phyloP scores from a whole-genome alignment of 2,329 filamentous ascomycete genomes.

The Microdochium paspali region DNA sequence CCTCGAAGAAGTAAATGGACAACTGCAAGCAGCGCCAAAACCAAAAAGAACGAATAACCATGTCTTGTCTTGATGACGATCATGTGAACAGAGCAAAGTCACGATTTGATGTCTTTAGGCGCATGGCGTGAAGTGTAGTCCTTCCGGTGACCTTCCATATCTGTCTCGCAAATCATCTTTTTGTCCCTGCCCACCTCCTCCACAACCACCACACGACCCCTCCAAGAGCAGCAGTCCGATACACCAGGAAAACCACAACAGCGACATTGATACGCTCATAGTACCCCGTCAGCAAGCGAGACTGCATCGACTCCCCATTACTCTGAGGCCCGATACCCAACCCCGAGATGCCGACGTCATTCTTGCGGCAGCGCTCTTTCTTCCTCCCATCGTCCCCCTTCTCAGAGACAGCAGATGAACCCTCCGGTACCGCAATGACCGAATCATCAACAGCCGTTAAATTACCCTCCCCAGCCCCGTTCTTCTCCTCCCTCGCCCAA shows the following conservation, averaged over 20 bases:
- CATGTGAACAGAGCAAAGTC: no score
- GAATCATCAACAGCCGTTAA: neutral
- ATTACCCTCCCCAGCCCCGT: neutral
- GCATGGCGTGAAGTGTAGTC: no score
- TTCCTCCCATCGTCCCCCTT: neutral
- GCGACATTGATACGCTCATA: neutral
- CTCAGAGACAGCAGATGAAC: neutral
- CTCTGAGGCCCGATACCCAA: neutral
- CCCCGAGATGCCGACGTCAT: neutral
- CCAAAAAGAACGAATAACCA: no score
- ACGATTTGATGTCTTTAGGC: no score
- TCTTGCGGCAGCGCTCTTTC: neutral
- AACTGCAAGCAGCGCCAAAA: no score
- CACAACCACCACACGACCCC: neutral
- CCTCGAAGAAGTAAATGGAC: neutral
- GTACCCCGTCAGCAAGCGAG: neutral
- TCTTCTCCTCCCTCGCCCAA: neutral
- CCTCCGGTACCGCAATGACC: neutral
- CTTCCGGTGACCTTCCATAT: no score
- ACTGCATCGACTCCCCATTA: neutral
- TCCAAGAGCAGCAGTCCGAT: neutral
- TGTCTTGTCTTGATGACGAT: no score
- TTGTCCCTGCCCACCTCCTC: neutral
- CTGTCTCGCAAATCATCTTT: no score
- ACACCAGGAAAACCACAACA: neutral